phyloP scores from a whole-genome alignment of 495 filamentous ascomycete genomes.

The Entonaema liquescens region DNA sequence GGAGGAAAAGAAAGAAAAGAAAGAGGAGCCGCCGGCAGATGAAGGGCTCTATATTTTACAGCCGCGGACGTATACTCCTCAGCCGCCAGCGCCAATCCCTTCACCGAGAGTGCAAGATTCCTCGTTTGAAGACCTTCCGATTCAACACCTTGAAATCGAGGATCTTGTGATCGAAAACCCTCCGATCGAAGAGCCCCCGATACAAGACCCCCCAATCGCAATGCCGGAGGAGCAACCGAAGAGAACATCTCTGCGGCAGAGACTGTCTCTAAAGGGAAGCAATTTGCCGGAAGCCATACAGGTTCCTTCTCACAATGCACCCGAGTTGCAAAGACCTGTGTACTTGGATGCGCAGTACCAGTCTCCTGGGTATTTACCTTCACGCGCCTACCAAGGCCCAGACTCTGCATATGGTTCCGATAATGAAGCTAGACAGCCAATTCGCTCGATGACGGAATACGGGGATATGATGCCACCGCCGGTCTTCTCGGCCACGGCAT shows the following conservation, averaged over 20 bases:
- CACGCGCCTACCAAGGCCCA: constrained; percentile 50
- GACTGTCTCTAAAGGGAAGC: constrained; percentile 57
- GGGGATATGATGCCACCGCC: constrained; percentile 47
- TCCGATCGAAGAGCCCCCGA: not conserved
- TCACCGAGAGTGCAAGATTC: constrained; percentile 50
- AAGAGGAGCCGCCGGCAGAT: constrained; percentile 41
- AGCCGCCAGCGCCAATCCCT: constrained; percentile 57
- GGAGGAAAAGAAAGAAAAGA: constrained; percentile 19
- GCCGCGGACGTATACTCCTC: constrained; percentile 63
- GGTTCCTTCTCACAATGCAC: constrained; percentile 49
- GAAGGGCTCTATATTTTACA: constrained; percentile 57
- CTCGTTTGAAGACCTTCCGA: not conserved
- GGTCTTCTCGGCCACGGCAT: constrained; percentile 44
- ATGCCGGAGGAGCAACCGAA: constrained; percentile 45
- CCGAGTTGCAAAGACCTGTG: constrained; percentile 43
- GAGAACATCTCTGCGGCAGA: constrained; percentile 57
- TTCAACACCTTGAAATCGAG: not conserved
- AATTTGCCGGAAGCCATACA: constrained; percentile 56
- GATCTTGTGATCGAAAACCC: not conserved
- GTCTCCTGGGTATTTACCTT: constrained; percentile 37
- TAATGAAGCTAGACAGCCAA: constrained; percentile 49
- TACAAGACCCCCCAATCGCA: constrained; percentile 27
- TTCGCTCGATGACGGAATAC: constrained; percentile 45
- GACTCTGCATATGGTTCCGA: constrained; percentile 65
- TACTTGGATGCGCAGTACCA: constrained; percentile 36